These are phyloP conservation scores for Wallacemonas sp. DNA, from an alignment of 208 protist genomes.

Conservation along the genomic window DNA sequence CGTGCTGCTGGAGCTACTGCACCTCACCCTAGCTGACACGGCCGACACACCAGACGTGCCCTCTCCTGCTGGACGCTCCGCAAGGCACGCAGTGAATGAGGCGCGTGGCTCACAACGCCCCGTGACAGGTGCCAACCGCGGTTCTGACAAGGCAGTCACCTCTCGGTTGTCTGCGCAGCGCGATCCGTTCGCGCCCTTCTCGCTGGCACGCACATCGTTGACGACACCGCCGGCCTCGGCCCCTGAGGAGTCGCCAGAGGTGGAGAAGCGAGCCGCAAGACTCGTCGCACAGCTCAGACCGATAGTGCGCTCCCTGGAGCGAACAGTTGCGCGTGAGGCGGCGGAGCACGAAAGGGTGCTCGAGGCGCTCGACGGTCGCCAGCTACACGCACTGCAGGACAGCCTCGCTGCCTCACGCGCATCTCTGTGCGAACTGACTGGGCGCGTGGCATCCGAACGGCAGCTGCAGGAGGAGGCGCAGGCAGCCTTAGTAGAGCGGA, in stretches of 20 bases:
- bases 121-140: too few relatives aligned
- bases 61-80: too few relatives aligned
- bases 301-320: background rate
- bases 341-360: background rate
- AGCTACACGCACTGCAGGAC: background rate
- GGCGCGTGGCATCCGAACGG: background rate
- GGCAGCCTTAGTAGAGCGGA: background rate
- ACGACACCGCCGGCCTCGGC: too few relatives aligned
- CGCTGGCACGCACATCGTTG: too few relatives aligned
- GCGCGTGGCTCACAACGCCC: too few relatives aligned
- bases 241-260: too few relatives aligned
- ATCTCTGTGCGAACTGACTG: background rate
- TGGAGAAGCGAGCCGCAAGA: background rate
- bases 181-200: too few relatives aligned
- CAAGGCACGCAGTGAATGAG: too few relatives aligned
- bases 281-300: conserved; percentile 14
- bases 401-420: background rate
- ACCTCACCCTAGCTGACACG: background rate
- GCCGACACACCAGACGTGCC: background rate
- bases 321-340: background rate
- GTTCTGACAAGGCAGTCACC: too few relatives aligned
- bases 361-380: background rate
- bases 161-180: too few relatives aligned
- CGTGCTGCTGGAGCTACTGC: conserved; percentile 5
- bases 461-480: background rate